Percentiles rank a stretch among this genome's conserved stretches.
Conservation (phyloP, 1,284 basidiomycete genomes). For the Omphalotus olearius region DNA sequence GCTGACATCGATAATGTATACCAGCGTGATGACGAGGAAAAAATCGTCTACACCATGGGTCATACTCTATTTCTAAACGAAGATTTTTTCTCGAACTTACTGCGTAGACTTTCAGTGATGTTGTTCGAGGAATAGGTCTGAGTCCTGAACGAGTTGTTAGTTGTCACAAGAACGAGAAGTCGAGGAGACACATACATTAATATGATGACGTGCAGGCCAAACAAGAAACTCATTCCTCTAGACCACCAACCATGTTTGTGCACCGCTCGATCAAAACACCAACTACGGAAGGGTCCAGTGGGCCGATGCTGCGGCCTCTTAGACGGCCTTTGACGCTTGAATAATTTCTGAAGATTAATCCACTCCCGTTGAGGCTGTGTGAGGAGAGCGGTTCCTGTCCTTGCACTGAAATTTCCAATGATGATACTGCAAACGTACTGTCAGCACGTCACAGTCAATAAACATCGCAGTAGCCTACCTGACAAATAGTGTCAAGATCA, state of each 20-base stretch:
- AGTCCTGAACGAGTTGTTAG: slow-evolving; percentile 49
- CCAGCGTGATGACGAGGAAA: slow-evolving; percentile 71
- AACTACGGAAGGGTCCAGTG: slow-evolving; percentile 55
- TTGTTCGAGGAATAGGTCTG: slow-evolving; percentile 67
- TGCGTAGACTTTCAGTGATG: slow-evolving; percentile 59
- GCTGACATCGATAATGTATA: slow-evolving; percentile 78
- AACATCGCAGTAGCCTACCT: slow-evolving; percentile 47
- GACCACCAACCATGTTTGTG: slow-evolving; percentile 96
- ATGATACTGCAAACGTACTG: slow-evolving; percentile 66
- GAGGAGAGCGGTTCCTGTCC: slow-evolving; percentile 79
- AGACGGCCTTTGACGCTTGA: slow-evolving; percentile 85
- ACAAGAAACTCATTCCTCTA: slow-evolving; percentile 76
- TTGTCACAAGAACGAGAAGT: slow-evolving; percentile 2
- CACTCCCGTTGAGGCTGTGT: slow-evolving; percentile 93
- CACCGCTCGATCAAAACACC: slow-evolving; percentile 92
- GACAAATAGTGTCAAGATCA: slow-evolving; percentile 87
- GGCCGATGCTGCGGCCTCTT: slow-evolving; percentile 70
- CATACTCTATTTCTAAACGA: not conserved
- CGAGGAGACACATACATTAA: slow-evolving; percentile 63
- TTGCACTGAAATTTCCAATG: slow-evolving; percentile 89
- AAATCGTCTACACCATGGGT: slow-evolving; percentile 56
- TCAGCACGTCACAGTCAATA: not conserved
- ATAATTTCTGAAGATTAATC: slow-evolving; percentile 90
- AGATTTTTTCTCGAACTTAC: slow-evolving; percentile 36
- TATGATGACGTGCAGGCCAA: slow-evolving; percentile 80